phyloP scores from a whole-genome alignment of 257 asterid genomes.

The Penstemon eatonii region DNA sequence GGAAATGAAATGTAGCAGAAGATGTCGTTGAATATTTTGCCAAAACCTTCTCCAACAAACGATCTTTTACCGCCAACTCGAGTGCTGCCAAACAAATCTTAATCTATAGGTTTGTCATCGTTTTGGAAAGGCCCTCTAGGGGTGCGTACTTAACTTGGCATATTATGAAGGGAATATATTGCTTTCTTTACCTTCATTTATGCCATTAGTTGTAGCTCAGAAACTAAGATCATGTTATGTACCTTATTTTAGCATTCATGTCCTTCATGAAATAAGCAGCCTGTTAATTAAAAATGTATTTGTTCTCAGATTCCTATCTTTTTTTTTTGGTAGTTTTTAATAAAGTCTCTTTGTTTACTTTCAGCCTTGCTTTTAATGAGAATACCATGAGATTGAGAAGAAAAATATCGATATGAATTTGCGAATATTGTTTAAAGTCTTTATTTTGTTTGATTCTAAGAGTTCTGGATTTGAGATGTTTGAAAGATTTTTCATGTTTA shows the following conservation, averaged over 20 bases:
- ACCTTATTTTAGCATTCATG: constrained; percentile 27
- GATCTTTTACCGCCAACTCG: constrained; percentile 37
- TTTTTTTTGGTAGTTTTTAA: too few relatives aligned
- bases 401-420: too few relatives aligned
- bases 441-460: too few relatives aligned
- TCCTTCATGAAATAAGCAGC: constrained; percentile 36
- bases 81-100: constrained; percentile 44
- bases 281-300: constrained; percentile 25
- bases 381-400: too few relatives aligned
- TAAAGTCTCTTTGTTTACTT: too few relatives aligned
- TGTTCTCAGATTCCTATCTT: constrained; percentile 11
- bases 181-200: constrained; percentile 20
- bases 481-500: too few relatives aligned
- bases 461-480: too few relatives aligned
- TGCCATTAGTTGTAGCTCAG: constrained; percentile 22
- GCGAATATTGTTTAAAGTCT: too few relatives aligned
- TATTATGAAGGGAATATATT: constrained; percentile 20
- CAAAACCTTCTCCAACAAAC: constrained; percentile 43
- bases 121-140: constrained; percentile 4
- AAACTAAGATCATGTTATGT: constrained; percentile 28
- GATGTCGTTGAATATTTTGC: constrained; percentile 58
- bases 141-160: constrained; percentile 15
- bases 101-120: constrained; percentile 7
- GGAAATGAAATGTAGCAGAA: constrained; percentile 74
- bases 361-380: too few relatives aligned